Base-by-base conservation (phyloP, 1,284 basidiomycete genomes). In the Xanthoconium separans region DNA sequence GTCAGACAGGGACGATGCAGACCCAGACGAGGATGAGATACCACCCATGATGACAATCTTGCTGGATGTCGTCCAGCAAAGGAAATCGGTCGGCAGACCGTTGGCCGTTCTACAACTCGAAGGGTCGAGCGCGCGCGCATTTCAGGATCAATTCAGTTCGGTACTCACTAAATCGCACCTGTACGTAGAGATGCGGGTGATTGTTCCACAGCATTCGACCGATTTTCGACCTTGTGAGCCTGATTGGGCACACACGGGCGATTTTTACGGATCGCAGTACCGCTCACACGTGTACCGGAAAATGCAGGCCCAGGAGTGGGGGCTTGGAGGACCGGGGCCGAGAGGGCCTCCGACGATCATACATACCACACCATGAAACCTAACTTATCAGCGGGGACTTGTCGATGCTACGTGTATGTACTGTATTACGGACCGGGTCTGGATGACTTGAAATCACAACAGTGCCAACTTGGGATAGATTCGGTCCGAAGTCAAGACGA, bases 241-340 rank as follows among this genome's bases (percentile, higher is more conserved):
- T 20, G 66, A 68, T 42, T 68, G 66, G 66, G 66, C 68, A 0
- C 56, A 53, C 30, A 58, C 57, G 13, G 63, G 66, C 22, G 52
- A 59, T 16, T 68, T 71, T 49, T 71, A 71, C 40, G 68, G 64
- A 47, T 56, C 55, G 20, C 64, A 68, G 41, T 71, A 68, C 52
- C 66, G 69, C 13, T 39, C 66, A 29, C 66, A 69, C 37, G 53
- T 71, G 39, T 68, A 64, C 34, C 66, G 68, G 55, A 70, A 66
- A 64, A 30, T 69, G 43, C 66, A 68, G 29, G 51, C 66, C 34
- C 65, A 63, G 48, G 68, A 69, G 29, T 65, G 64, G 65, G 59
- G 53, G 20, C 24, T 59, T 10, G 65, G 55, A 12, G 64, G 55
- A 7, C 30, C 64, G 53, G 59, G 55, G 40, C 57, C 65, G 59